Conservation (phyloP, 1,284 basidiomycete species). For the Apiotrichum brassicae region DNA sequence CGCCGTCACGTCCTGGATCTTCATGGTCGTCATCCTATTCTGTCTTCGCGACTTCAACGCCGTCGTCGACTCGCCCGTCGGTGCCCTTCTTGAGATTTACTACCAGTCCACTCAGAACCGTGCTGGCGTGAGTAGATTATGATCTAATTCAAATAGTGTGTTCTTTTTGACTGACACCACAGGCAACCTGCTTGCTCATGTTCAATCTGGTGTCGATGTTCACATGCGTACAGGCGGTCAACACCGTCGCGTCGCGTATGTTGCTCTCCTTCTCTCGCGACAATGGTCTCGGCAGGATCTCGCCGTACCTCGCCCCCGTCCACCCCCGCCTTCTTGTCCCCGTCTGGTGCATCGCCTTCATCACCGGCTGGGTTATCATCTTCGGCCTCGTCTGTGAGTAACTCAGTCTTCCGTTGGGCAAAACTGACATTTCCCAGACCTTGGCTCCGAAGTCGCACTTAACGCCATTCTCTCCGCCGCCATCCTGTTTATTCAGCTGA, state of each 20-base stretch:
- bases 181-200: slow-evolving; percentile 23
- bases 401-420: background rate
- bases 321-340: slow-evolving; percentile 23
- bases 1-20: slow-evolving; percentile 53
- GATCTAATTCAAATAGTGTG: slow-evolving; percentile 1
- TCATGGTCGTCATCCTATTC: slow-evolving; percentile 61
- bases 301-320: slow-evolving; percentile 3
- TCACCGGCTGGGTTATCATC: slow-evolving; percentile 46
- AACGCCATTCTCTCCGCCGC: slow-evolving; percentile 4
- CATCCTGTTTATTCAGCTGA: slow-evolving; percentile 1
- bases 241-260: slow-evolving; percentile 23
- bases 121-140: slow-evolving; percentile 9
- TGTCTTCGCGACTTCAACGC: slow-evolving; percentile 55
- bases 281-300: slow-evolving; percentile 5
- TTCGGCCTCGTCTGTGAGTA: slow-evolving; percentile 46
- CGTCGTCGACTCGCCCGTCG: slow-evolving; percentile 55
- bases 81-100: slow-evolving; percentile 60
- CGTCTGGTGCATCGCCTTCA: slow-evolving; percentile 19
- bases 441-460: slow-evolving; percentile 2
- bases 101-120: slow-evolving; percentile 57
- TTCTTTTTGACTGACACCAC: background rate
- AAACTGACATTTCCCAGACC: slow-evolving; percentile 14
- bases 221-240: slow-evolving; percentile 18
- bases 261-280: slow-evolving; percentile 10
- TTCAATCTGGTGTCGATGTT: slow-evolving; percentile 24